Evolutionary conservation across 1,284 basidiomycete genomes (phyloP), one percentile per base, ranked within the genome.

Genomic region (Clitocybe nebularis): DNA sequence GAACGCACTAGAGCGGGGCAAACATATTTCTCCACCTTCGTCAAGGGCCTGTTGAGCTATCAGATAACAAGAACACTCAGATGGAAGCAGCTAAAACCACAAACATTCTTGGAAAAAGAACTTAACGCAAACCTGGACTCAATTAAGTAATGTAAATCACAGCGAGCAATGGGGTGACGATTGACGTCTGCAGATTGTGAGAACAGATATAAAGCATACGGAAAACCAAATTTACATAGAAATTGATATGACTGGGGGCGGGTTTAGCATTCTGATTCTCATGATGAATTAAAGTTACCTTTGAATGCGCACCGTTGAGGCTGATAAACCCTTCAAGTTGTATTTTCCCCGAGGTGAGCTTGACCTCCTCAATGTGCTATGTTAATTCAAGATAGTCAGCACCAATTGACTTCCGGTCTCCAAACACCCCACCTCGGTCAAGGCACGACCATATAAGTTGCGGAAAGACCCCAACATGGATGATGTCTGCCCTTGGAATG

Each of bases 321-420:
- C 88, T 88, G 46, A 94, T 79, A 56, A 94, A 93, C 1, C 91
- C 91, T 47, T 85, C 69, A 2, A 91, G 62, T 33, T 62, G 74
- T 53, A 84, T 64, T 5, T 67, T 64, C n/a, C 68, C 81, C 10
- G 62, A 67, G 13, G 58, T 60, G 3, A 72, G 64, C 22, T 78
- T 55, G 38, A 93, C 70, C 39, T 79, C 77, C 49, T 91, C 82
- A 4, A 84, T 75, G 52, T 81, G 74, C 82, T 84, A 50, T 25
- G n/a, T n/a, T n/a, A n/a, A n/a, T n/a, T n/a, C n/a, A n/a, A n/a
- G n/a, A n/a, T n/a, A n/a, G n/a, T n/a, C n/a, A n/a, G n/a, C n/a
- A n/a, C n/a, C n/a, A n/a, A n/a, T n/a, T n/a, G n/a, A n/a, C n/a
- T n/a, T n/a, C n/a, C n/a, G n/a, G n/a, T n/a, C n/a, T n/a, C 34